These are phyloP conservation scores for Trametes hirsuta DNA, from an alignment of 1,284 basidiomycete genomes.

Conservation along the genomic window DNA sequence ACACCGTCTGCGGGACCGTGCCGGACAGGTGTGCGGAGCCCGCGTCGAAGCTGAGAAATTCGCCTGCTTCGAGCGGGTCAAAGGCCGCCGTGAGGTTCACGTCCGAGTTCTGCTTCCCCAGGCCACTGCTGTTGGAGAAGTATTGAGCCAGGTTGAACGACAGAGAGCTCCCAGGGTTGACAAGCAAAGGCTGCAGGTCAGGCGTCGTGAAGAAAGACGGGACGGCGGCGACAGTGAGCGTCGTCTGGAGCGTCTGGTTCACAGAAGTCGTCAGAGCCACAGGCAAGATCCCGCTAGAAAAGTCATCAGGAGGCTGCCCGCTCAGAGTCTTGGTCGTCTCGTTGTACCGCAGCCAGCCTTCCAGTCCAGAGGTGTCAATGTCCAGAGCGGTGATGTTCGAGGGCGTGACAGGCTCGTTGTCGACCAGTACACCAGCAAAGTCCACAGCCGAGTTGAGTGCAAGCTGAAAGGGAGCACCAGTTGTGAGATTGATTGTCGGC, in stretches of 20 bases:
- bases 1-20: slow-evolving; percentile 49
- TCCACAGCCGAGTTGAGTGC: slow-evolving; percentile 62
- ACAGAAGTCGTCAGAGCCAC: slow-evolving; percentile 62
- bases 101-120: slow-evolving; percentile 39
- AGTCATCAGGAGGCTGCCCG: slow-evolving; percentile 58
- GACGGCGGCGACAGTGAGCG: slow-evolving; percentile 63
- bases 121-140: slow-evolving; percentile 51
- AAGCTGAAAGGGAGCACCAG: slow-evolving; percentile 56
- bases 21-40: slow-evolving; percentile 51
- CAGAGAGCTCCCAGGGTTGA: slow-evolving; percentile 48
- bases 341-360: slow-evolving; percentile 71
- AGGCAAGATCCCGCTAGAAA: slow-evolving; percentile 51
- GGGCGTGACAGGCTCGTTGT: slow-evolving; percentile 57
- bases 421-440: slow-evolving; percentile 62
- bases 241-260: slow-evolving; percentile 69
- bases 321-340: slow-evolving; percentile 54
- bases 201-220: slow-evolving; percentile 70
- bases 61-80: slow-evolving; percentile 48
- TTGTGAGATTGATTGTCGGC: slow-evolving; percentile 70
- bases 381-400: slow-evolving; percentile 53
- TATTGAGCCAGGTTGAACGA: slow-evolving; percentile 53
- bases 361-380: slow-evolving; percentile 59
- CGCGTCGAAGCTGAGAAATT: slow-evolving; percentile 56
- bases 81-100: slow-evolving; percentile 55
- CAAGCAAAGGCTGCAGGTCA: slow-evolving; percentile 57